These are phyloP conservation scores for Saccharomycopsis sp. DNA, from an alignment of 805 yeast genomes.

Conservation along the genomic window DNA sequence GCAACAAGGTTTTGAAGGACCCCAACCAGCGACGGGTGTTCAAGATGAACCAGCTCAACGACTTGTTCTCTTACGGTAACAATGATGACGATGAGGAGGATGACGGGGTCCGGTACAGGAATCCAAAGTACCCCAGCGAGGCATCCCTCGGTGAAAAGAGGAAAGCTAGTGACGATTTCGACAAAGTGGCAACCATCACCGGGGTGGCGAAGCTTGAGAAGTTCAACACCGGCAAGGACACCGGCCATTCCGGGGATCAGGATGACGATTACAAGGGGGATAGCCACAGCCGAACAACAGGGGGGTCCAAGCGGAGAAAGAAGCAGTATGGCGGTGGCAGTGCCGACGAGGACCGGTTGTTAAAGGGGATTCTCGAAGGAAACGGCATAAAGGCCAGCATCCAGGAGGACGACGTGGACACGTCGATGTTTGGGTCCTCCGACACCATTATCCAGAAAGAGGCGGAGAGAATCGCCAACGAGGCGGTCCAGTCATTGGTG, in stretches of 20 bases:
- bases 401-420: slow-evolving; percentile 71
- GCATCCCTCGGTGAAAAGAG: slow-evolving; percentile 24
- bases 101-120: slow-evolving; percentile 35
- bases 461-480: slow-evolving; percentile 48
- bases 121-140: slow-evolving; percentile 25
- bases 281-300: slow-evolving; percentile 2
- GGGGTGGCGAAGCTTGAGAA: slow-evolving; percentile 72
- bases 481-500: slow-evolving; percentile 47
- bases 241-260: slow-evolving; percentile 33
- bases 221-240: slow-evolving; percentile 44
- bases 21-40: slow-evolving; percentile 92
- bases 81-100: slow-evolving; percentile 49
- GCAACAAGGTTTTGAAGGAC: slow-evolving; percentile 89
- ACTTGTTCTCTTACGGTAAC: slow-evolving; percentile 78
- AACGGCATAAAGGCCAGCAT: slow-evolving; percentile 63
- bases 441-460: slow-evolving; percentile 42
- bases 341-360: slow-evolving; percentile 50
- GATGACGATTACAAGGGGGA: slow-evolving; percentile 14
- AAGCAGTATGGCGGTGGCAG: slow-evolving; percentile 2
- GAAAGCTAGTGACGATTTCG: slow-evolving; percentile 55
- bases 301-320: too few relatives aligned
- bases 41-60: slow-evolving; percentile 86
- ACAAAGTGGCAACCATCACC: slow-evolving; percentile 48
- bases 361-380: slow-evolving; percentile 67
- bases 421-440: slow-evolving; percentile 32